Evolutionary conservation across 192 early-diverging fungal genomes (phyloP), one percentile per base, ranked within the genome.

Genomic region (Pecoramyces ruminantium): DNA sequence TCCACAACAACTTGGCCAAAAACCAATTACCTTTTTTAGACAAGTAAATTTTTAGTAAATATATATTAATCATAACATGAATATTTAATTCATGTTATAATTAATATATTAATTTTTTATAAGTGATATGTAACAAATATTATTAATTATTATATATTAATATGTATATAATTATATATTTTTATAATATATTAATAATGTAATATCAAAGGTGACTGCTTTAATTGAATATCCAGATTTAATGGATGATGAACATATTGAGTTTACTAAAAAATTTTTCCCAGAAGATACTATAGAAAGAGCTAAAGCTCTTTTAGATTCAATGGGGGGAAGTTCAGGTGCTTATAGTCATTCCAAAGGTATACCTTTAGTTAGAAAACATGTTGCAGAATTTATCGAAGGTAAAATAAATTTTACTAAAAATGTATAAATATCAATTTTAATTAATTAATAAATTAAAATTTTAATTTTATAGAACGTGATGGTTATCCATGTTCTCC

Each of bases 341-440:
- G 95, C 96, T 16, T 99, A 99, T 86, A 94, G 92, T 28, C 96
- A 97, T 83, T 98, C 96, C 28, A 93, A 97, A 85, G 97, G 97
- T 42, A 93, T 98, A 34, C 88, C 88, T 13, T 85, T 90, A 67
- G 90, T 99, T 39, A 90, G 97, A 40, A 84, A 95, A 85, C 88
- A 94, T 83, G 93, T 99, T 11, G 95, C 97, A 17, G 88, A 93
- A 79, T 97, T 97, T 82, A 96, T 99, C 79, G 91, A 92, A 51
- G 81, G 86, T 87, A 38, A 58, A 77, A 81, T n/a, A n/a, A n/a
- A n/a, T n/a, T n/a, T n/a, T n/a, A n/a, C n/a, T n/a, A n/a, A n/a
- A n/a, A n/a, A n/a, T n/a, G n/a, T n/a, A n/a, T n/a, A n/a, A n/a
- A n/a, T n/a, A n/a, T n/a, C n/a, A n/a, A n/a, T n/a, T n/a, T n/a